Evolutionary conservation across 345 rosid species (phyloP).

Genomic region (Excoecaria cochinchinensis): DNA sequence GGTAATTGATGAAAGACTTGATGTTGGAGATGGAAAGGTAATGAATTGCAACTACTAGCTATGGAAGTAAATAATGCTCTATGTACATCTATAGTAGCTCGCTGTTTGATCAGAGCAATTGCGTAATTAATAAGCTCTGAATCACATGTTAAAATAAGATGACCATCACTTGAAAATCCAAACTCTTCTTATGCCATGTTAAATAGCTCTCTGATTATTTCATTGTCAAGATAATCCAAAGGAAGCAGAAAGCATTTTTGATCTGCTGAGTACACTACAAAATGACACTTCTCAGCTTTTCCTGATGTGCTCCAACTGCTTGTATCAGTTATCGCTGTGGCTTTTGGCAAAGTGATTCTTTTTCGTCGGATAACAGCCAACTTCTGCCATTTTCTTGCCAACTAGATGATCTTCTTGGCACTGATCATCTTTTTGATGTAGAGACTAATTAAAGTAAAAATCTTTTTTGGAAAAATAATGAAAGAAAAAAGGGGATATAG

Average conservation of each 20-base stretch:
- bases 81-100: slow-evolving; percentile 1
- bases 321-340: neutral
- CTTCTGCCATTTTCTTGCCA: slow-evolving; percentile 23
- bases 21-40: neutral
- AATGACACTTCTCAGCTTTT: slow-evolving; percentile 13
- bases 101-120: slow-evolving; percentile 13
- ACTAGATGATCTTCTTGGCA: slow-evolving; percentile 1
- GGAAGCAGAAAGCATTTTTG: slow-evolving; percentile 9
- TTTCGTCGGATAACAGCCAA: neutral
- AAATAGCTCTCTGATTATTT: neutral
- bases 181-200: slow-evolving; percentile 13
- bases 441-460: too few species aligned
- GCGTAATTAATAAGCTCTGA: slow-evolving; percentile 6
- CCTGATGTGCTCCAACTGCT: slow-evolving; percentile 1
- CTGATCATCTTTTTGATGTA: slow-evolving; percentile 10
- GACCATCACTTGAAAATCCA: neutral
- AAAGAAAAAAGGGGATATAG: too few species aligned
- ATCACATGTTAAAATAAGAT: neutral
- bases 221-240: slow-evolving; percentile 9
- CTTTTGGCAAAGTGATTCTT: neutral
- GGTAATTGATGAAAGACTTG: neutral
- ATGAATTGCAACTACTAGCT: neutral
- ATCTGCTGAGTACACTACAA: slow-evolving; percentile 6
- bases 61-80: slow-evolving; percentile 2
- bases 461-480: too few species aligned